phyloP scores from a whole-genome alignment of 2,329 filamentous ascomycete species.

The Exophiala oligosperma region DNA sequence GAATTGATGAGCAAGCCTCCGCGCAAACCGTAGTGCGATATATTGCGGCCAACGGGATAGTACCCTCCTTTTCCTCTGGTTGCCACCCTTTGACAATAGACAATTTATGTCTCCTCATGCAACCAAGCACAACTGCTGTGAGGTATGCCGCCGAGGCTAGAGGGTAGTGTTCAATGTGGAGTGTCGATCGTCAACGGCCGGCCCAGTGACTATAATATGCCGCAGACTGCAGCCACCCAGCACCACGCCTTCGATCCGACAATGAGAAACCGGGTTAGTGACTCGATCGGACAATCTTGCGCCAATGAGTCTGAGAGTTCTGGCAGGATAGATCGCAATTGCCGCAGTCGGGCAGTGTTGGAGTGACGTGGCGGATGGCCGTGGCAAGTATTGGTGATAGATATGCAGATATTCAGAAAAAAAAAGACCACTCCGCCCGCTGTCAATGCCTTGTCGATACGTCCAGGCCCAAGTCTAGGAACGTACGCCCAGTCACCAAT shows the following conservation, averaged over 20 bases:
- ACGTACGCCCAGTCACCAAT: constrained; percentile 1
- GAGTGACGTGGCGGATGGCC: no score
- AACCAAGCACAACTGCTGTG: background rate
- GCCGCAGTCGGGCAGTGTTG: no score
- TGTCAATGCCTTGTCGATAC: constrained; percentile 8
- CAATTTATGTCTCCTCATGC: constrained; percentile 14
- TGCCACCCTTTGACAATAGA: constrained; percentile 15
- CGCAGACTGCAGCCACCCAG: background rate
- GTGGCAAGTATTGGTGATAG: background rate
- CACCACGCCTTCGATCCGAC: background rate
- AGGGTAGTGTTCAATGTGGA: background rate
- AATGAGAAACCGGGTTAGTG: background rate
- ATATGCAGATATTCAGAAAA: background rate
- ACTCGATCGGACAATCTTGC: background rate
- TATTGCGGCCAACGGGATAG: constrained; percentile 1
- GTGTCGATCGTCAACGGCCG: background rate
- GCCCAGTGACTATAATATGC: background rate
- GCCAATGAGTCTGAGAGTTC: background rate
- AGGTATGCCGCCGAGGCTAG: background rate
- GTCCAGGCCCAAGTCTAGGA: background rate
- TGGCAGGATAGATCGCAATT: background rate
- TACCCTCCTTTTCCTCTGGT: constrained; percentile 12
- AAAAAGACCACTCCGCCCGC: constrained; percentile 2
- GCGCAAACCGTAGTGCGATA: background rate
- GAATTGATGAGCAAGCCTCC: constrained; percentile 6